Base-by-base conservation (phyloP, 1,284 basidiomycete genomes). In the Fomitiporia mediterranea region DNA sequence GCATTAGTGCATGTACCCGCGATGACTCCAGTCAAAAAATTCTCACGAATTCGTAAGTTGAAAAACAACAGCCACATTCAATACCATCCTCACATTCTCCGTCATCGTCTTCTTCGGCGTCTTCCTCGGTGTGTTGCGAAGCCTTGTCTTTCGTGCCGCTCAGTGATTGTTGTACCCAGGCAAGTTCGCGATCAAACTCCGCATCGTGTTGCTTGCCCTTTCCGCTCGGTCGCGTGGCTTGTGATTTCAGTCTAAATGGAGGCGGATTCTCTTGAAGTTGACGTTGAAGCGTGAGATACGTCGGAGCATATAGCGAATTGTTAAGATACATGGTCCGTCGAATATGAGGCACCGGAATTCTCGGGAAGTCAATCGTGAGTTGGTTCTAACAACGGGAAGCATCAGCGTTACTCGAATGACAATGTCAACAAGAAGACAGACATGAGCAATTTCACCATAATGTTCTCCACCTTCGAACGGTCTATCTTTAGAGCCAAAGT, bases 21-120 rank as follows among this genome's bases (percentile, higher is more conserved):
- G 51, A 44, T 23, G 42, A 7, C 17, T 35, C 30, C 23, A 28
- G 3, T 28, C 39, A 42, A 39, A 47, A 50, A 15, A 62, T 27
- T 72, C 89, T 61, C 67, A 91, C 89, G 67, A 89, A 84, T 4
- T 83, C 68, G 60, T 84, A 89, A 2, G 72, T 73, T 3, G 79
- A 72, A 66, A 92, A 94, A 69, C 91, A 94, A 64, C 91, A 94
- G 15, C 84, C 87, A 63, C 91, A 94, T 64, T 91, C 88, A 42
- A 91, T 79, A 1, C 82, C 84, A 46, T 75, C 75, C 15, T 76
- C 75, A 4, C 67, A 72, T 15, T 75, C 74, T 30, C 73, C 74
- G n/a, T 68, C 64, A 59, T 74, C 71, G 37, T 74, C 68, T 47
- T 71, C 70, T 39, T 67, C 42, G 42, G 9, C 42, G 5, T 9